These are phyloP conservation scores for Nannizziopsis barbatae DNA, from an alignment of 2,329 filamentous ascomycete species.

Conservation along the genomic window DNA sequence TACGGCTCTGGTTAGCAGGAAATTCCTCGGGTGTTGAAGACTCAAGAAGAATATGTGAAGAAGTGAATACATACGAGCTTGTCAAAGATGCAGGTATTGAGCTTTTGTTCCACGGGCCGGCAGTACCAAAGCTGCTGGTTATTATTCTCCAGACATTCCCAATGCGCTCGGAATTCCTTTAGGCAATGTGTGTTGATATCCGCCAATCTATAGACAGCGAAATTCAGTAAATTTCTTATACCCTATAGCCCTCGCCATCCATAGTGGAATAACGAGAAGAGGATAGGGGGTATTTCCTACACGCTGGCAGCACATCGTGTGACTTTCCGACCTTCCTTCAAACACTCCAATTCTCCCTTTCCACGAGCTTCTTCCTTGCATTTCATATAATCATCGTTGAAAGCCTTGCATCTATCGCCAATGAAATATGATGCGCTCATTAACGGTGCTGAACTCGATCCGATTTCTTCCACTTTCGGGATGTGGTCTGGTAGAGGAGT, in stretches of 20 bases:
- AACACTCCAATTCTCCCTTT: slow-evolving; percentile 80
- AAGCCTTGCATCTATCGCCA: slow-evolving; percentile 82
- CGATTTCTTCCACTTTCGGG: slow-evolving; percentile 86
- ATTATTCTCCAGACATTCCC: slow-evolving; percentile 90
- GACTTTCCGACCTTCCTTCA: slow-evolving; percentile 93
- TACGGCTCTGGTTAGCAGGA: slow-evolving; percentile 4
- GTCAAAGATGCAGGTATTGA: slow-evolving; percentile 93
- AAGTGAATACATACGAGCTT: slow-evolving; percentile 62
- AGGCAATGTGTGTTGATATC: slow-evolving; percentile 95
- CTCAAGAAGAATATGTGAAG: neutral
- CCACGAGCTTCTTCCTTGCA: slow-evolving; percentile 94
- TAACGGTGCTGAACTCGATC: slow-evolving; percentile 82
- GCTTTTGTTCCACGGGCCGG: slow-evolving; percentile 69
- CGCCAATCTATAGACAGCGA: slow-evolving; percentile 52
- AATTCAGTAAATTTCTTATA: neutral
- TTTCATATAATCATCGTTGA: slow-evolving; percentile 99
- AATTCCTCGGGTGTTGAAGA: neutral
- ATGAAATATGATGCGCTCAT: slow-evolving; percentile 94
- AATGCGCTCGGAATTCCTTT: slow-evolving; percentile 81
- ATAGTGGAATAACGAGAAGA: slow-evolving; percentile 1
- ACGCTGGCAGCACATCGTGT: slow-evolving; percentile 94
- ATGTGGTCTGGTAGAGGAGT: slow-evolving; percentile 87
- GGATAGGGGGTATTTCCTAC: slow-evolving; percentile 49
- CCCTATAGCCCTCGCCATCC: neutral
- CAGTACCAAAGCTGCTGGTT: slow-evolving; percentile 98